Evolutionary conservation across 2,329 filamentous ascomycete genomes (phyloP).

Genomic region (Penicillium brasilianum): DNA sequence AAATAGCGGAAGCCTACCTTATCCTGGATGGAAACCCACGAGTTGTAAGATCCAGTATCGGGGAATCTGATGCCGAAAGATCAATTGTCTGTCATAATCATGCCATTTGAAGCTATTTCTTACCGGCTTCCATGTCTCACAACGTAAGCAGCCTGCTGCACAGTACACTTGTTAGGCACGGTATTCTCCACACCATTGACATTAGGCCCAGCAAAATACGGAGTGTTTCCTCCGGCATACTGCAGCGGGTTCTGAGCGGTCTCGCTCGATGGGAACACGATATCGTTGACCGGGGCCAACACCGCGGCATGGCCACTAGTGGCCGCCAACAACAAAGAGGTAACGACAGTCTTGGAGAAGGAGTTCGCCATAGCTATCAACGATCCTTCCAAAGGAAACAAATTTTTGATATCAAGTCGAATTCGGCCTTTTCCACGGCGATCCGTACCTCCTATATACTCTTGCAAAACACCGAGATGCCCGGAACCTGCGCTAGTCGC

Average conservation of each 20-base stretch:
- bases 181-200: conserved; percentile 60
- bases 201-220: conserved; percentile 61
- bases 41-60: conserved; percentile 63
- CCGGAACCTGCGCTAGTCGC: conserved; percentile 10
- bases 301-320: conserved; percentile 11
- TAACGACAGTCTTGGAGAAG: conserved; percentile 12
- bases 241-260: conserved; percentile 46
- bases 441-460: conserved; percentile 13
- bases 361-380: conserved; percentile 10
- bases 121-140: conserved; percentile 67
- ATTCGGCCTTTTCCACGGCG: neutral
- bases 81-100: neutral
- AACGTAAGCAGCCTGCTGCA: conserved; percentile 66
- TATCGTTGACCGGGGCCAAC: conserved; percentile 23
- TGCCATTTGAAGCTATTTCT: neutral
- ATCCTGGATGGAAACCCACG: conserved; percentile 54
- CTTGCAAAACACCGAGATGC: neutral
- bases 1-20: conserved; percentile 23
- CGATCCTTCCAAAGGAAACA: neutral
- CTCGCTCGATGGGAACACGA: conserved; percentile 18
- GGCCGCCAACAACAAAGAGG: conserved; percentile 16
- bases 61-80: conserved; percentile 42
- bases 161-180: conserved; percentile 61
- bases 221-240: conserved; percentile 60
- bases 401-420: neutral